These are phyloP conservation scores for Neoscytalidium dimidiatum DNA, from an alignment of 2,329 filamentous ascomycete species.

Conservation along the genomic window DNA sequence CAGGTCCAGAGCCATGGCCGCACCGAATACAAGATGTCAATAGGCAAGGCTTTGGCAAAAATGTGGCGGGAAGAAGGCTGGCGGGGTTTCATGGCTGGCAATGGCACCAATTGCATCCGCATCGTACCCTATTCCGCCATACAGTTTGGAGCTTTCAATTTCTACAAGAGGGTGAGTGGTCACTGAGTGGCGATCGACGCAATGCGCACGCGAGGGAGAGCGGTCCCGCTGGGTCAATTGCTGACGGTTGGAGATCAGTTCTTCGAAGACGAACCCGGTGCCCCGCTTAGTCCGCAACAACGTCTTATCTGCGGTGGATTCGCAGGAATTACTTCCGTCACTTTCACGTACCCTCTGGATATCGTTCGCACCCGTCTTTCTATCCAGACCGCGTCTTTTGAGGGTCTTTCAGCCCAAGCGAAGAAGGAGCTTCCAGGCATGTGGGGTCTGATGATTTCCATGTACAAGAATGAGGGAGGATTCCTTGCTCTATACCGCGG, in stretches of 20 bases:
- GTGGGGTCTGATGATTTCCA: conserved; percentile 77
- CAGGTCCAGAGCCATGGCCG: conserved; percentile 90
- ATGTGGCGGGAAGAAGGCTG: conserved; percentile 98
- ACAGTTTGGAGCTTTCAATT: conserved; percentile 96
- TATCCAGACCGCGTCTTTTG: conserved; percentile 96
- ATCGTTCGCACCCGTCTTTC: conserved; percentile 95
- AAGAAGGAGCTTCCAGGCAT: conserved; percentile 76
- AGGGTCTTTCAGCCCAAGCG: conserved; percentile 58
- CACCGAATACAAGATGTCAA: conserved; percentile 90
- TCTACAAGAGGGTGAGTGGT: conserved; percentile 82
- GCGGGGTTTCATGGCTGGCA: conserved; percentile 96
- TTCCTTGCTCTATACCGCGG: conserved; percentile 85
- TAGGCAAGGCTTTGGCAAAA: conserved; percentile 83
- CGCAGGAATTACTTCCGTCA: conserved; percentile 93
- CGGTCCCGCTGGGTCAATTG: not conserved
- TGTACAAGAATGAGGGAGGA: conserved; percentile 93
- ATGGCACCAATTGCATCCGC: conserved; percentile 96
- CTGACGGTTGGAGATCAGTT: conserved; percentile 49
- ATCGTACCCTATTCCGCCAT: conserved; percentile 98
- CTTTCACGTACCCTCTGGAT: conserved; percentile 92
- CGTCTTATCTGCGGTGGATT: conserved; percentile 87
- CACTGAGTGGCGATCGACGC: not conserved
- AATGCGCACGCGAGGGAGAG: not conserved
- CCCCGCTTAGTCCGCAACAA: conserved; percentile 70
- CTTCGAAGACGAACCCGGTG: conserved; percentile 74